These are phyloP conservation scores for Starmerella powellii DNA, from an alignment of 805 yeast species.

Conservation along the genomic window DNA sequence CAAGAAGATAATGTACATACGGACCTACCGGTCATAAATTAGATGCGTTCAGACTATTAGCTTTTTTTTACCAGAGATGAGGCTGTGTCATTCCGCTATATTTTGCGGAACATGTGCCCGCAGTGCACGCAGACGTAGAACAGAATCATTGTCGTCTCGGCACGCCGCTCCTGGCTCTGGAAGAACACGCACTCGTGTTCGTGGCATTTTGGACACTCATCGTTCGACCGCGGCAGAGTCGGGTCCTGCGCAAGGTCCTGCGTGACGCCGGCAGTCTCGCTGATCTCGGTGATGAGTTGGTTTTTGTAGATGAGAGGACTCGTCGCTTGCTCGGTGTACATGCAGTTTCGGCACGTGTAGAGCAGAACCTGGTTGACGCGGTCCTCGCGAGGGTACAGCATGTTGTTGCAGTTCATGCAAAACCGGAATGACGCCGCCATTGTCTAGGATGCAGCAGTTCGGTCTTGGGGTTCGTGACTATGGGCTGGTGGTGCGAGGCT, in stretches of 20 bases:
- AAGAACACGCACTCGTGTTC: slow-evolving; percentile 88
- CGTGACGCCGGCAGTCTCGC: slow-evolving; percentile 91
- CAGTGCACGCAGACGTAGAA: slow-evolving; percentile 87
- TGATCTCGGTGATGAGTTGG: slow-evolving; percentile 82
- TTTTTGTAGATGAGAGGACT: slow-evolving; percentile 77
- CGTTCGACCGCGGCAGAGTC: slow-evolving; percentile 91
- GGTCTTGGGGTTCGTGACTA: not conserved
- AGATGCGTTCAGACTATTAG: too few species aligned
- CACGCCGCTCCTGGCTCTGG: slow-evolving; percentile 90
- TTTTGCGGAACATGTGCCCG: slow-evolving; percentile 48
- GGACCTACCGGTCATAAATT: too few species aligned
- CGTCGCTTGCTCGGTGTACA: slow-evolving; percentile 83
- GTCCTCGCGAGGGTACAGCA: slow-evolving; percentile 96
- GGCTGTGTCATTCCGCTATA: slow-evolving; percentile 2
- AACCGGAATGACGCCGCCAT: slow-evolving; percentile 85
- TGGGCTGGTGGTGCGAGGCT: not conserved
- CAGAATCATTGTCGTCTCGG: slow-evolving; percentile 83
- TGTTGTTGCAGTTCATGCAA: slow-evolving; percentile 94
- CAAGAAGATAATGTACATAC: not conserved
- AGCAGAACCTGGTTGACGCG: slow-evolving; percentile 60
- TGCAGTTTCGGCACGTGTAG: slow-evolving; percentile 89
- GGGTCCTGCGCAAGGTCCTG: slow-evolving; percentile 94
- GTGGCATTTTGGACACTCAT: slow-evolving; percentile 82
- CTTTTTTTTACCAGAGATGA: too few species aligned
- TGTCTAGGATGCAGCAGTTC: not conserved